Base-by-base conservation (phyloP, 2,329 filamentous ascomycete species). In the Didymella keratinophila region DNA sequence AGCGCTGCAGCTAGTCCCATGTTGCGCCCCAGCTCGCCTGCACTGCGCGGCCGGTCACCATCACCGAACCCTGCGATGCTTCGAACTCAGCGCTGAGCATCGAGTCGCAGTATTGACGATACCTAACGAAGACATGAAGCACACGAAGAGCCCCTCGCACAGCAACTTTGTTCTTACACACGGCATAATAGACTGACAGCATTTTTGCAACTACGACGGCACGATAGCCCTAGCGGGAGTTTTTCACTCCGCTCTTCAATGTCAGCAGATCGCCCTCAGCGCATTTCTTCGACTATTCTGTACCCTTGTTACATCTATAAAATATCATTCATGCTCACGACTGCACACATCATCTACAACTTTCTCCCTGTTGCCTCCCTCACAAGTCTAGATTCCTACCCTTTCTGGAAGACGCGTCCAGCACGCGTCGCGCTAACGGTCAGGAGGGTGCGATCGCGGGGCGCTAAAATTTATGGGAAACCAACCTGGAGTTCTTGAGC, bases 1-100 rank as follows among this genome's bases (percentile, higher is more conserved):
- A 72, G 71, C 46, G 70, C 74, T 8, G 71, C 74, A 4, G 73
- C 73, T 21, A 76, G 73, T 41, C 74, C 74, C 4, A 68, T 77
- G 72, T 66, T 77, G 18, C 58, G 66, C 37, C 73, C 74, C 20
- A 75, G 70, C 60, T 72, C 71, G 21, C 74, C 74, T 1, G 73
- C 74, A 28, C 62, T 77, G 12, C 58, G 74, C 43, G 74, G 74
- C 14, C 64, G 74, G 8, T 72, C 69, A 8, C 73, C 73, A 12
- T 72, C 68, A 18, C 74, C 74, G 11, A 68, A 76, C 46, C 74
- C 73, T 5, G 43, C 61, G 5, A 63, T 69, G 60, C 51, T 71
- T 20, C 65, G 68, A 34, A 61, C 61, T 23, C 56, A 54, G 34
- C 56, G 51, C 23, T 58, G 32, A 57, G 10, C 10, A 4, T 43